A percentile compares a stretch with the other conserved stretches of the same genome.
Evolutionary conservation across 2,329 filamentous ascomycete species (phyloP).

Genomic region (Bimuria novae-zelandiae): DNA sequence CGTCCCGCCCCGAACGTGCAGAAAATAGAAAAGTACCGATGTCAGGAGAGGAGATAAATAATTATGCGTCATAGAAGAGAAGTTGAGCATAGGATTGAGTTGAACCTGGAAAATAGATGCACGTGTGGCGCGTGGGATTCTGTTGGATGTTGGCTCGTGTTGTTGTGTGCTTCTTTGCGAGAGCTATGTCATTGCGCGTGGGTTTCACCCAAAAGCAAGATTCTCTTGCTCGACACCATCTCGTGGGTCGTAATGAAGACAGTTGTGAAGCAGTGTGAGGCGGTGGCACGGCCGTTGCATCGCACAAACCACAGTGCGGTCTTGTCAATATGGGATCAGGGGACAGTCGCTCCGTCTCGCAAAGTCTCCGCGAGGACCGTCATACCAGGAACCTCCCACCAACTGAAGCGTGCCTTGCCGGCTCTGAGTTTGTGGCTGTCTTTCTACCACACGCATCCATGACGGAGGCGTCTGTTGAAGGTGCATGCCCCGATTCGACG

Average conservation of each 20-base stretch:
- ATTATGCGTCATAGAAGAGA: slow-evolving; percentile 12
- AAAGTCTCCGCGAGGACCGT: slow-evolving; percentile 13
- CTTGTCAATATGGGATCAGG: slow-evolving; percentile 16
- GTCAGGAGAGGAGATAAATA: slow-evolving; percentile 9
- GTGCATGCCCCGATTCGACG: slow-evolving; percentile 34
- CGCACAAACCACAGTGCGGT: slow-evolving; percentile 18
- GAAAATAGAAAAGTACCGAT: slow-evolving; percentile 16
- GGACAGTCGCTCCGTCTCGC: slow-evolving; percentile 9
- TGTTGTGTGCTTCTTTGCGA: slow-evolving; percentile 2
- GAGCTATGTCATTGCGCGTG: slow-evolving; percentile 9
- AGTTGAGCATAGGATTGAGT: background rate
- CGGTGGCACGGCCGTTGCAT: slow-evolving; percentile 2
- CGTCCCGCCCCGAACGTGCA: slow-evolving; percentile 17
- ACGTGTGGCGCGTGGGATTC: slow-evolving; percentile 4
- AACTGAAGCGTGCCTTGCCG: slow-evolving; percentile 13
- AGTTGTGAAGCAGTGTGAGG: slow-evolving; percentile 10
- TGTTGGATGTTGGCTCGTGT: slow-evolving; percentile 8
- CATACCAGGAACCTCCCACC: slow-evolving; percentile 9
- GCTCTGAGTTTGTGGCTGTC: slow-evolving; percentile 22
- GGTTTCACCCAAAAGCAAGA: background rate
- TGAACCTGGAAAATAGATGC: background rate
- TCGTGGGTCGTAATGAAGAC: background rate
- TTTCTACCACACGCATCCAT: slow-evolving; percentile 35
- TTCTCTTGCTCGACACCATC: background rate
- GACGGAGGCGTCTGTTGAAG: slow-evolving; percentile 31